Base-by-base conservation (phyloP, 2,329 filamentous ascomycete species). In the Ramularia endophylla region DNA sequence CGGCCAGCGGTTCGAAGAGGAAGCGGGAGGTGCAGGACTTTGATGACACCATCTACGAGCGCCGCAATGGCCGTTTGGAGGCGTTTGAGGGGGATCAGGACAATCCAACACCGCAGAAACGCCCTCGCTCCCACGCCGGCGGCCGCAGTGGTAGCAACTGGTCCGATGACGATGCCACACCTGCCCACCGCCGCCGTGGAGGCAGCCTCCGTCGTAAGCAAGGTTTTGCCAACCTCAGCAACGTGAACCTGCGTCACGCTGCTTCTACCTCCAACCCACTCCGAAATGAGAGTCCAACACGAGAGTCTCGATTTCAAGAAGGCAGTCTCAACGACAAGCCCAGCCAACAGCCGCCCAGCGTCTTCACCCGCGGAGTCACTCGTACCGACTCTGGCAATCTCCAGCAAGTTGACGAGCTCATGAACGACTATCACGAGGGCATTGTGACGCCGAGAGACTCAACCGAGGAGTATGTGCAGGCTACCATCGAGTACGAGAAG, bases 241-340 rank as follows among this genome's bases (percentile, higher is more conserved):
- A 57, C 40, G 46, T 62, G 36, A 63, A 57, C 44, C 57, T 60
- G 15, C 55, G 58, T 16, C 60, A 64, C 36, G 55, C 53, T 20
- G 59, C 60, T 7, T 27, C 33, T 49, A 46, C 3, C 32, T 43
- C 8, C 29, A 44, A 2, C 41, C 53, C 38, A 38, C 51, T 30
- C 52, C 55, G 19, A 44, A 45, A 25, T 37, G 40, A 27, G 45
- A 51, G 28, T 30, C 39, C 49, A 28, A 38, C 47, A 69, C 78
- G 68, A 60, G 79, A 65, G 71, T 94, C 75, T 56, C 82, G 67
- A 40, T 83, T 83, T 51, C 64, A 76, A 27, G 88, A 95, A 65
- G 88, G 84, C 29, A 90, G 83, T 56, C 90, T 95, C 85, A 87
- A 82, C 57, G 86, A 94, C 63, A 80, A 85, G 50, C 71, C 77